Conservation (phyloP, 176 grass and related monocot species). For the Oryza coarctata region DNA sequence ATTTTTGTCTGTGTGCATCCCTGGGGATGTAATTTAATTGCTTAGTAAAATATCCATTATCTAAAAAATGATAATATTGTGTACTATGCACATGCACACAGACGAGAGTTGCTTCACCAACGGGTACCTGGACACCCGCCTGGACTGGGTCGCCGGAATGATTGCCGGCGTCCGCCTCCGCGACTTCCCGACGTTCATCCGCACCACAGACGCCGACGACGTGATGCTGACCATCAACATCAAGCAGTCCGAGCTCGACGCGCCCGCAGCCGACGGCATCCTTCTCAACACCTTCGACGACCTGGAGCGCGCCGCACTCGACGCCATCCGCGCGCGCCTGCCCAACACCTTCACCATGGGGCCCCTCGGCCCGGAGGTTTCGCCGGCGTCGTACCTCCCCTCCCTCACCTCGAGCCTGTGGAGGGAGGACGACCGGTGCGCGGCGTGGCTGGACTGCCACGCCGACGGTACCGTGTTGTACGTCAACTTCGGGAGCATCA, state of each 20-base stretch:
- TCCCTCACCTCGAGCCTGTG: constrained; percentile 56
- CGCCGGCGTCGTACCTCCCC: constrained; percentile 29
- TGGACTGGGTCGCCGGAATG: constrained; percentile 71
- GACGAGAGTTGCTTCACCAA: constrained; percentile 58
- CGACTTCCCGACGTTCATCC: constrained; percentile 76
- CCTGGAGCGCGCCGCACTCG: constrained; percentile 23
- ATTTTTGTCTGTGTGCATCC: too few relatives aligned
- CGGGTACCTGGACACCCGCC: constrained; percentile 58
- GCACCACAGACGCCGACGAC: constrained; percentile 61
- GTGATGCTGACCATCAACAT: constrained; percentile 52
- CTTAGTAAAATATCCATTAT: too few relatives aligned
- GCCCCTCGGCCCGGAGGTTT: constrained; percentile 41
- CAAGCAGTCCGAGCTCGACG: constrained; percentile 50
- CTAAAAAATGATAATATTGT: too few relatives aligned
- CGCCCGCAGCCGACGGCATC: constrained; percentile 36
- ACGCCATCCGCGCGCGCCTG: constrained; percentile 38
- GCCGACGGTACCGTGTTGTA: constrained; percentile 39
- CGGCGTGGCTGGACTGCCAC: constrained; percentile 54
- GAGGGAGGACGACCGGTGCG: constrained; percentile 53
- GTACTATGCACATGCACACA: neutral
- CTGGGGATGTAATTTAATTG: too few relatives aligned
- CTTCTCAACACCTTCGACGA: constrained; percentile 48
- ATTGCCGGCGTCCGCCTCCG: constrained; percentile 34
- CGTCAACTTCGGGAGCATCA: constrained; percentile 67
- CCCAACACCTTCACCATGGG: constrained; percentile 63